Evolutionary conservation across 106 monocot species (phyloP).

Genomic region (Dioscorea zingiberensis): DNA sequence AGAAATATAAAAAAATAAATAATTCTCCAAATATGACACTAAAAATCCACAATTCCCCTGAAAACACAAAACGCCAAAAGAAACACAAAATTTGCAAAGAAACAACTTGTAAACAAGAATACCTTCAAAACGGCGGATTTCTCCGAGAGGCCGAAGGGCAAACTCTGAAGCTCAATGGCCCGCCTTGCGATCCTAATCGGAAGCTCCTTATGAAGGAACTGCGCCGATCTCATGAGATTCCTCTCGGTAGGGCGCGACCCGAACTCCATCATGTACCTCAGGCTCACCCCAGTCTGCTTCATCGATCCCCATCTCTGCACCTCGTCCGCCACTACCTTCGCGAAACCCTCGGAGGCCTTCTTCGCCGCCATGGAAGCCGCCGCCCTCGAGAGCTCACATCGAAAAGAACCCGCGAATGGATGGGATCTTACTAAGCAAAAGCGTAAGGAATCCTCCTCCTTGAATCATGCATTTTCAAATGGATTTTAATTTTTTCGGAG

Average conservation of each 20-base stretch:
- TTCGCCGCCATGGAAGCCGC: slow-evolving; percentile 28
- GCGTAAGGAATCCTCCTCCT: no score
- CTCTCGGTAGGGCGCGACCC: slow-evolving; percentile 50
- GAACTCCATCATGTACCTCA: slow-evolving; percentile 97
- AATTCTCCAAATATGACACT: no score
- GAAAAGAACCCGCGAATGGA: no score
- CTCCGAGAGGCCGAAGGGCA: slow-evolving; percentile 73
- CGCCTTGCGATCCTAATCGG: slow-evolving; percentile 77
- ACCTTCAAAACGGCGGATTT: slow-evolving; percentile 88
- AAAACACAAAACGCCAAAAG: not conserved
- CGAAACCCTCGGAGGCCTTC: slow-evolving; percentile 48
- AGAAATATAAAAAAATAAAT: no score
- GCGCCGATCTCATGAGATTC: slow-evolving; percentile 62
- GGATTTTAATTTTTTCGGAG: no score
- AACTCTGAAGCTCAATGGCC: slow-evolving; percentile 64
- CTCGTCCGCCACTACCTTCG: slow-evolving; percentile 51
- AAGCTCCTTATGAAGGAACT: slow-evolving; percentile 89
- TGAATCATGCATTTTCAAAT: no score
- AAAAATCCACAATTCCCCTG: no score
- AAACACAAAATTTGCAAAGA: not conserved
- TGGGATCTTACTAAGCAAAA: no score
- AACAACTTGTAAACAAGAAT: not conserved
- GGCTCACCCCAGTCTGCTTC: slow-evolving; percentile 83
- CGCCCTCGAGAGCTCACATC: no score
- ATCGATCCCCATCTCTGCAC: slow-evolving; percentile 70